Evolutionary conservation across 768 basidiomycete species (phyloP), one percentile per base, ranked within the genome.

Genomic region (Neoboletus subvelutipes): DNA sequence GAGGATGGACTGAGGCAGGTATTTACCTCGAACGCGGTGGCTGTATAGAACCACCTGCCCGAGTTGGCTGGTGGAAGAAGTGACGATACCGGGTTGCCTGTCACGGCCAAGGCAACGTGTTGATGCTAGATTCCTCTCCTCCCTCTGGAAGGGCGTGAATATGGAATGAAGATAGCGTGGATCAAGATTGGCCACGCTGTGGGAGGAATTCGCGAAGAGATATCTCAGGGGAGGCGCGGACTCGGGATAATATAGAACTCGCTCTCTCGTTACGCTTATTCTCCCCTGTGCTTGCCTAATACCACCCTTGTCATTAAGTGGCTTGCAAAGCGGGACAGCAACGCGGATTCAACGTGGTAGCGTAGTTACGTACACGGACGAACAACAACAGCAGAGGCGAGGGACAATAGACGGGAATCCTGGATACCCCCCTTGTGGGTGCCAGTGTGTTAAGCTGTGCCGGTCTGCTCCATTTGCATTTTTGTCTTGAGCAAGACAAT

Each of bases 1-100:
- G 39, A 45, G 55, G 53, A 37, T 34, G 52, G 64, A 52, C 26
- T n/a, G 26, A 40, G 59, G 61, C 45, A 58, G 11, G 58, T 70
- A 70, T 73, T 71, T 72, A 72, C 69, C 67, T 64, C 60, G 58
- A 57, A 62, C 56, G 56, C 66, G 63, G 72, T 72, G 72, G 66
- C 68, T 66, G 62, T 73, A 73, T 58, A 61, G 4, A 51, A 58
- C 66, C 67, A 64, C 71, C 51, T 67, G 61, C 62, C 71, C 60
- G 56, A 69, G 63, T 69, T 72, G 70, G 71, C 52, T 59, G 39
- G 63, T 63, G 59, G 61, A 62, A 34, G 61, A 22, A 55, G 54
- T 67, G 66, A 60, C 69, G 67, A 66, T 70, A 56, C 46, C 56
- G 55, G 61, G 51, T 65, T 72, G 54, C 70, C 71, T 70, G 62